A percentile compares a stretch with the other conserved stretches of the same genome.
These are phyloP conservation scores for Penicillium daleae DNA, from an alignment of 495 filamentous ascomycete genomes.

Conservation along the genomic window DNA sequence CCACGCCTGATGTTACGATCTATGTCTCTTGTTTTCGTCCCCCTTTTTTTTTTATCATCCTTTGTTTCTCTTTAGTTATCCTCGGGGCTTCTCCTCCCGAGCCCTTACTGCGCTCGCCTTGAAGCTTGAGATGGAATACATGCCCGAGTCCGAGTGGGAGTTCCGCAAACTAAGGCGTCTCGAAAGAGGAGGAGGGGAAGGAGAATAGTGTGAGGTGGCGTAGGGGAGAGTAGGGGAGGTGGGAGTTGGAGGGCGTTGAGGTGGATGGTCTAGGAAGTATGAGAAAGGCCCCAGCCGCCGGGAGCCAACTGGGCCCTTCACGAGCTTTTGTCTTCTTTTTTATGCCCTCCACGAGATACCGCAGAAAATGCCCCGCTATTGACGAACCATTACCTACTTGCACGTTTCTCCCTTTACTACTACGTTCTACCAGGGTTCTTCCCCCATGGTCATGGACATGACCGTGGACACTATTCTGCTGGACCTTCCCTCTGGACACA, in stretches of 20 bases:
- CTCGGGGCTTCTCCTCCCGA: conserved; percentile 5
- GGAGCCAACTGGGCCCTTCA: conserved; percentile 28
- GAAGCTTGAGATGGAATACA: conserved; percentile 9
- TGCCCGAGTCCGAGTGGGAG: conserved; percentile 13
- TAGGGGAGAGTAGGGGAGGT: conserved; percentile 9
- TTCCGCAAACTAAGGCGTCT: background rate
- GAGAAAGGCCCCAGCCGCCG: conserved; percentile 20
- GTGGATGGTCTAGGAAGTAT: conserved; percentile 10
- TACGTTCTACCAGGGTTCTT: conserved; percentile 1
- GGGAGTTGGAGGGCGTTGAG: conserved; percentile 5
- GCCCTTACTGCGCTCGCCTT: conserved; percentile 11
- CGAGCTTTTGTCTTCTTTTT: conserved; percentile 29
- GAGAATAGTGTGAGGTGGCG: too few relatives aligned
- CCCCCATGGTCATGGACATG: background rate
- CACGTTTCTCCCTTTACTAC: conserved; percentile 8
- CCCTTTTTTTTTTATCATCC: conserved; percentile 12
- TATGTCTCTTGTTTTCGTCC: conserved; percentile 22
- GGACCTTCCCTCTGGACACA: background rate
- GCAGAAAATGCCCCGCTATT: conserved; percentile 40
- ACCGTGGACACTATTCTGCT: background rate
- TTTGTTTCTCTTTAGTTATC: conserved; percentile 9
- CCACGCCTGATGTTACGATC: conserved; percentile 25
- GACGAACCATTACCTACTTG: conserved; percentile 33
- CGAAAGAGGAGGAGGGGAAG: conserved; percentile 7
- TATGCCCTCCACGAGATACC: conserved; percentile 41